These are phyloP conservation scores for Saturnispora quitensis DNA, from an alignment of 805 yeast species.

Conservation along the genomic window DNA sequence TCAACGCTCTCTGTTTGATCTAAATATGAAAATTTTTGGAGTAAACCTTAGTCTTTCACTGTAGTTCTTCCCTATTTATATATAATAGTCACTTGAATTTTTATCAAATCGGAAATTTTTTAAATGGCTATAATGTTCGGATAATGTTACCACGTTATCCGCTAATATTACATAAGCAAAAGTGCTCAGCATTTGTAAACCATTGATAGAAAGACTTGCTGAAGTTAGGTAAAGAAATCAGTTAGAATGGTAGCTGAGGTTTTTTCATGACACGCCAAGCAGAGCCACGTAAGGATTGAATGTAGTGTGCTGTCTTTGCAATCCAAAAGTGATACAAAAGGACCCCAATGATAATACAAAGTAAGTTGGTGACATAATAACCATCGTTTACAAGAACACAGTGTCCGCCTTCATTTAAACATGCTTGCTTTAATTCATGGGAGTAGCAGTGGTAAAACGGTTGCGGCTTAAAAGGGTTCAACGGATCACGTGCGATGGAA, in stretches of 20 bases:
- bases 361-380: conserved; percentile 65
- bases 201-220: no score
- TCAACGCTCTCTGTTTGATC: background rate
- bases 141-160: background rate
- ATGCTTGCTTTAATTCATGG: conserved; percentile 34
- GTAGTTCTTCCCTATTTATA: background rate
- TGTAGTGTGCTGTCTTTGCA: conserved; percentile 44
- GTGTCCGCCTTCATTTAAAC: conserved; percentile 46
- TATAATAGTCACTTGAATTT: background rate
- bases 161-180: background rate
- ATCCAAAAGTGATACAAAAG: conserved; percentile 61
- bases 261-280: conserved; percentile 57
- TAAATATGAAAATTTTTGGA: background rate
- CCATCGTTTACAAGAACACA: conserved; percentile 63
- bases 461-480: conserved; percentile 20
- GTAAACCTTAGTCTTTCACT: background rate
- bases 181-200: conserved; percentile 1
- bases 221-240: background rate
- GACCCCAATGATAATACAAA: conserved; percentile 60
- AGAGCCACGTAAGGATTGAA: conserved; percentile 64
- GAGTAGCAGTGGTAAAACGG: conserved; percentile 25
- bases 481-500: background rate
- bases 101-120: background rate
- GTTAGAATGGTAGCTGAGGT: background rate
- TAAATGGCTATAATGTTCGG: conserved; percentile 1